Base-by-base conservation (phyloP, 176 grass and related monocot genomes). In the Alloteropsis semialata region DNA sequence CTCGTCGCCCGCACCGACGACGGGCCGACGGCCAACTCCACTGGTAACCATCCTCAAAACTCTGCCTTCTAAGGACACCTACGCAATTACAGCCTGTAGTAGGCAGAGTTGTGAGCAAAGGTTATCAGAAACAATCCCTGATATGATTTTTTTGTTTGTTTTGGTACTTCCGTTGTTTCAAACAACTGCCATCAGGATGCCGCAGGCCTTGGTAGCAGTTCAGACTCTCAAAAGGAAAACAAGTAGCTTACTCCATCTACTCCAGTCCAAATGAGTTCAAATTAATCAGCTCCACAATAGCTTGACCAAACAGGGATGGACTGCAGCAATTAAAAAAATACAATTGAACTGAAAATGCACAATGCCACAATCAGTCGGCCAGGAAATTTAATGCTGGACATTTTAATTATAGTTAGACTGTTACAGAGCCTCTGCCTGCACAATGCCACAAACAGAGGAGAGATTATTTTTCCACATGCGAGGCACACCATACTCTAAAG, bases 321-420 rank as follows among this genome's bases (percentile, higher is more conserved):
- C 36, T 36, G 13, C 10, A 18, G 15, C 11, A 6, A 5, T 33
- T 16, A 46, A 50, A 63, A 36, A 49, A 10, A 83, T 30, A 39
- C 8, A 25, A 1, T 6, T 22, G 22, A 65, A 59, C n/a, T 66
- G 38, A 65, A 30, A 41, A 30, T 74, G 39, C 58, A 60, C 29
- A 80, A 19, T 50, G 77, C 22, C 73, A 25, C 48, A 84, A 60
- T 41, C 75, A 54, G 6, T 38, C n/a, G 38, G 46, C 19, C 22
- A 59, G 0, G 7, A 21, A 76, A 69, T 39, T 65, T 74, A 74
- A 16, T 39, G 28, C 41, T 57, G 27, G 74, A 36, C 25, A n/a
- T 30, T n/a, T 51, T 53, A 61, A 85, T 81, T 85, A 85, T 76
- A 85, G 59, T 34, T 69, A 62, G 63, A 36, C 66, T 1, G 19